phyloP scores from a whole-genome alignment of 768 basidiomycete species.

The Suillus fuscotomentosus region DNA sequence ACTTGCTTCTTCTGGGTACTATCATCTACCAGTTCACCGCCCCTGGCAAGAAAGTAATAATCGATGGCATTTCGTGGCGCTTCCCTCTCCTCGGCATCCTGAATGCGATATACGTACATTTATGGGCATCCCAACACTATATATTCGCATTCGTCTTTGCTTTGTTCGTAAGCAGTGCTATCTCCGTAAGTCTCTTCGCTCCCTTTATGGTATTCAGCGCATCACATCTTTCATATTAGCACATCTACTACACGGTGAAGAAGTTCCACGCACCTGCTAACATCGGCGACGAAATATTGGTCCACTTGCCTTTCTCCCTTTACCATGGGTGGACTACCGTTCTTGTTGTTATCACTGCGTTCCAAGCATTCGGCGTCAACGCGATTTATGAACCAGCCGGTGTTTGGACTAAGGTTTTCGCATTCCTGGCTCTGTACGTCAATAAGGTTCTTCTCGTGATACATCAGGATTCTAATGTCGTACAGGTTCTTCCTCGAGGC shows the following conservation, averaged over 20 bases:
- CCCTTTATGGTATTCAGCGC: constrained; percentile 18
- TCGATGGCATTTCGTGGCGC: constrained; percentile 90
- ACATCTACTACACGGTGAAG: constrained; percentile 95
- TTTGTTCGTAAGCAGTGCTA: constrained; percentile 79
- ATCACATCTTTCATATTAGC: constrained; percentile 48
- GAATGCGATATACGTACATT: constrained; percentile 86
- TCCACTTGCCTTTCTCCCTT: constrained; percentile 95
- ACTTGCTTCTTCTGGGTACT: constrained; percentile 87
- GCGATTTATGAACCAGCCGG: constrained; percentile 63
- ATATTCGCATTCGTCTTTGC: constrained; percentile 82
- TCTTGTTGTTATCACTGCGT: constrained; percentile 76
- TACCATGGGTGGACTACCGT: constrained; percentile 94
- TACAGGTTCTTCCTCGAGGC: constrained; percentile 86
- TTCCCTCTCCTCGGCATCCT: constrained; percentile 86
- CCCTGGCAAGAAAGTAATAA: constrained; percentile 69
- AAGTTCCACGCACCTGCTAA: constrained; percentile 70
- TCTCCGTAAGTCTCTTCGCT: constrained; percentile 36
- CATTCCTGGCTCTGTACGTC: constrained; percentile 83
- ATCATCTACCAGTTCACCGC: constrained; percentile 89
- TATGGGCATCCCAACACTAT: constrained; percentile 81
- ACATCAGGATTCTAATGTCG: constrained; percentile 6
- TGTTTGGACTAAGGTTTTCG: constrained; percentile 92
- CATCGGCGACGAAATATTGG: constrained; percentile 77
- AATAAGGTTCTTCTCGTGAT: constrained; percentile 5
- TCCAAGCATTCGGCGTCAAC: constrained; percentile 88